Evolutionary conservation across 495 filamentous ascomycete genomes (phyloP), one percentile per base, ranked within the genome.

Genomic region (Podospora sp.): DNA sequence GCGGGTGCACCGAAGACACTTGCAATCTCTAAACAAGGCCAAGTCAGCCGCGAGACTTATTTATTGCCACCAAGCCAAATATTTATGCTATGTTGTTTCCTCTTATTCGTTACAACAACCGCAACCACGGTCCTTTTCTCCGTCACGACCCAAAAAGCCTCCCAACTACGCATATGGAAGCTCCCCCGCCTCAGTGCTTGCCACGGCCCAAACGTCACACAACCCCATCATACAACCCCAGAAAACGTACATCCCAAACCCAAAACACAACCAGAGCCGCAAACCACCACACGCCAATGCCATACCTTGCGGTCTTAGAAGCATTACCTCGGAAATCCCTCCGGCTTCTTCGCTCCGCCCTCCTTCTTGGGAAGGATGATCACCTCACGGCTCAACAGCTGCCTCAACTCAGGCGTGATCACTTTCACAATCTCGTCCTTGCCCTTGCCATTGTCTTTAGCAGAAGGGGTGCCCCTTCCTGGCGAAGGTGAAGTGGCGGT

Each of bases 361-460:
- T 86, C 84, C 68, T 81, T 84, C 63, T 85, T 80, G 14, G 85
- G 83, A 20, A 91, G 69, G 51, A 86, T 79, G 70, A 88, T 85
- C 7, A 97, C 84, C 70, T 92, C 87, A 64, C 89, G 85, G 69
- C 88, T 90, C 27, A 99, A 77, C 68, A 99, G 70, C 52, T 81
- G 79, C 68, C 95, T 85, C 70, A 99, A 77, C 77, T 97, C 93
- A 0, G 90, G 87, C 55, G 89, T 94, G 36, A 98, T 92, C 2
- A 93, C 86, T 74, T 85, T 91, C 71, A 62, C 22, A 77, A 72
- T 26, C 71, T 71, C 20, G 4, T 72, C 74, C 60, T 80, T 81
- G 26, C 62, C 77, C 49, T 65, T 76, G 51, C 52, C 62, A 24
- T 55, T 55, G 9, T n/a, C 52, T 25, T 59, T n/a, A 27, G 29